These are phyloP conservation scores for Miscanthus sacchariflorus DNA, from an alignment of 202 grass and related monocot genomes.

Conservation along the genomic window DNA sequence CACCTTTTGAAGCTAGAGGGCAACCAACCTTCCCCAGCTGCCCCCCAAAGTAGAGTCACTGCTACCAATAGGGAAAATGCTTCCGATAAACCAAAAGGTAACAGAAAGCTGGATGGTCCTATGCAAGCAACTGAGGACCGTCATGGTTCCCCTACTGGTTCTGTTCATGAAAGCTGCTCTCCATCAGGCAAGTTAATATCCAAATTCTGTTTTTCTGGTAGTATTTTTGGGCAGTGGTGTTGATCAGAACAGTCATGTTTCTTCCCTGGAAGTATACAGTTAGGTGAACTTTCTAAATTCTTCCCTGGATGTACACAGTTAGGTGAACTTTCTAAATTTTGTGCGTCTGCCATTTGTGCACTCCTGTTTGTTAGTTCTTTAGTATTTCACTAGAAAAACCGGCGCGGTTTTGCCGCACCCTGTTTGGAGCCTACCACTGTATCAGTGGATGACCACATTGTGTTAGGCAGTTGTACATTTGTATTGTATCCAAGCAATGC, in stretches of 20 bases:
- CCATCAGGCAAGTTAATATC: conserved; percentile 56
- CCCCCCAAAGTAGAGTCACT: conserved; percentile 43
- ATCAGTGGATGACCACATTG: too few relatives aligned
- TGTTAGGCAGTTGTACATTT: too few relatives aligned
- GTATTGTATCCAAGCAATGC: too few relatives aligned
- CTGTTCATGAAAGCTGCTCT: conserved; percentile 45
- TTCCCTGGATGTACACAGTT: background rate
- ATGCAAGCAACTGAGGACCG: conserved; percentile 32
- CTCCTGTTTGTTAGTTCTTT: too few relatives aligned
- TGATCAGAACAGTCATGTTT: background rate
- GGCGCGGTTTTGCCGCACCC: too few relatives aligned
- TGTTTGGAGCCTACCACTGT: too few relatives aligned
- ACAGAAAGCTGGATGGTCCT: conserved; percentile 36
- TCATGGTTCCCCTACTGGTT: conserved; percentile 42
- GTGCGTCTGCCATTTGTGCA: too few relatives aligned
- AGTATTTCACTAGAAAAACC: too few relatives aligned
- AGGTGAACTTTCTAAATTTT: too few relatives aligned
- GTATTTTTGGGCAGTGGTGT: conserved; percentile 26
- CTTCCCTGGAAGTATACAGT: background rate
- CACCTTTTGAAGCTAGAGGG: conserved; percentile 49
- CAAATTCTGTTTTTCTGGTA: conserved; percentile 5
- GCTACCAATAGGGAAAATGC: conserved; percentile 38
- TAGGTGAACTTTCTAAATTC: background rate
- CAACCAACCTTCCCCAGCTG: conserved; percentile 42
- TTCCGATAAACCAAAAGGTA: conserved; percentile 43